Evolutionary conservation across 2,329 filamentous ascomycete genomes (phyloP).

Genomic region (Colletotrichum australisinense): DNA sequence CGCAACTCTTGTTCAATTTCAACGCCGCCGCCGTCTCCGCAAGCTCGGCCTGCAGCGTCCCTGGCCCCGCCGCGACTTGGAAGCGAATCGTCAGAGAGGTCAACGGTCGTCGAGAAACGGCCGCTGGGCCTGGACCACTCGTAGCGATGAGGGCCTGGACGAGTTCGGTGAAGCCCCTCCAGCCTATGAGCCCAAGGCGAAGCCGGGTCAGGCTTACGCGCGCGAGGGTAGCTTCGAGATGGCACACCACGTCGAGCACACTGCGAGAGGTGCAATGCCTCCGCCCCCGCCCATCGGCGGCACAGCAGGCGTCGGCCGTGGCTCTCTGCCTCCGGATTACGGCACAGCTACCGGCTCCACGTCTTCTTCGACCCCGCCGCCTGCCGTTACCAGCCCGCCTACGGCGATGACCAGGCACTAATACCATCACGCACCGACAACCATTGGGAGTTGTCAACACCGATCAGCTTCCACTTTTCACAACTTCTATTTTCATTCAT

Average conservation of each 20-base stretch:
- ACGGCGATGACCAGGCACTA: conserved; percentile 21
- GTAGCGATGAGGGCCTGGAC: conserved; percentile 67
- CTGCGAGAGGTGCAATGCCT: conserved; percentile 1
- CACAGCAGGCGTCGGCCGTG: conserved; percentile 1
- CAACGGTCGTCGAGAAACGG: conserved; percentile 29
- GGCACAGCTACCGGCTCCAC: conserved; percentile 24
- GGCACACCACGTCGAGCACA: conserved; percentile 25
- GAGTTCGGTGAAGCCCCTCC: conserved; percentile 74
- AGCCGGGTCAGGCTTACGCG: conserved; percentile 37
- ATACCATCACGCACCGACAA: background rate
- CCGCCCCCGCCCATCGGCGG: conserved; percentile 10
- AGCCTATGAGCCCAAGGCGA: conserved; percentile 60
- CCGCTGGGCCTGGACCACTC: conserved; percentile 39
- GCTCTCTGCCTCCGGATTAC: conserved; percentile 29
- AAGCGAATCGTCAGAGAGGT: conserved; percentile 27
- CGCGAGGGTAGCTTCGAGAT: conserved; percentile 31
- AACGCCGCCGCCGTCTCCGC: conserved; percentile 48
- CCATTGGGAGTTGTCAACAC: background rate
- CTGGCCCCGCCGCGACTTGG: conserved; percentile 39
- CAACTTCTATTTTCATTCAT: background rate
- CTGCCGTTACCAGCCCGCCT: conserved; percentile 19
- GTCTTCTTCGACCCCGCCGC: conserved; percentile 18
- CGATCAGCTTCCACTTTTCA: background rate
- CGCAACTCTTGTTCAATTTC: conserved; percentile 55
- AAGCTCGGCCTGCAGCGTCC: conserved; percentile 31